These are phyloP conservation scores for Penicillium crustosum DNA, from an alignment of 2,329 filamentous ascomycete genomes.

Conservation along the genomic window DNA sequence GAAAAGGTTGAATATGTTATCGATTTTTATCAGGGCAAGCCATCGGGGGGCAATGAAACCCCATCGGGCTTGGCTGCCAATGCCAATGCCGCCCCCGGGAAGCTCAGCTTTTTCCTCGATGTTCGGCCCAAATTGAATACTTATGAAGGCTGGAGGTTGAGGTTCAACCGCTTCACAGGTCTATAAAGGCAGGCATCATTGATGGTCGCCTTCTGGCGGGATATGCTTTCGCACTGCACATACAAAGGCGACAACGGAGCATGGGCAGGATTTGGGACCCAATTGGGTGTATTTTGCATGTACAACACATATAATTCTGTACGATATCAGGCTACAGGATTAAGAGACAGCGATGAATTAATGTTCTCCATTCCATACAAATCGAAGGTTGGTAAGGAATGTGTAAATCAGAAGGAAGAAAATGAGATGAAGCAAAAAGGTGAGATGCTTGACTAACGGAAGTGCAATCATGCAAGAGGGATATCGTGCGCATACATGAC, in stretches of 20 bases:
- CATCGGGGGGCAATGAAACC: slow-evolving; percentile 34
- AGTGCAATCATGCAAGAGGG: slow-evolving; percentile 28
- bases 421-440: slow-evolving; percentile 11
- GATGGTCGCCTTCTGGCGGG: background rate
- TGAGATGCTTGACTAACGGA: slow-evolving; percentile 6
- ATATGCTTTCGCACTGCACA: slow-evolving; percentile 13
- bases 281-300: slow-evolving; percentile 35
- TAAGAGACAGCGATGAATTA: slow-evolving; percentile 20
- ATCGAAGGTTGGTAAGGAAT: background rate
- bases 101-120: slow-evolving; percentile 64
- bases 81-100: slow-evolving; percentile 37
- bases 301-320: slow-evolving; percentile 35
- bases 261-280: slow-evolving; percentile 21
- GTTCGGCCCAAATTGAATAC: slow-evolving; percentile 65
- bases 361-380: slow-evolving; percentile 30
- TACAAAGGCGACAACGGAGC: slow-evolving; percentile 32
- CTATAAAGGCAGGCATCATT: slow-evolving; percentile 31
- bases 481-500: slow-evolving; percentile 35
- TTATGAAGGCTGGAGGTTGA: slow-evolving; percentile 61
- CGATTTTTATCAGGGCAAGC: slow-evolving; percentile 86
- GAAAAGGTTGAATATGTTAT: slow-evolving; percentile 87
- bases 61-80: slow-evolving; percentile 32
- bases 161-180: slow-evolving; percentile 51
- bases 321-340: slow-evolving; percentile 31
- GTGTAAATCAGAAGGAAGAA: slow-evolving; percentile 11